Conservation (phyloP, 2,329 filamentous ascomycete species). For the Pseudopyricularia javanii region DNA sequence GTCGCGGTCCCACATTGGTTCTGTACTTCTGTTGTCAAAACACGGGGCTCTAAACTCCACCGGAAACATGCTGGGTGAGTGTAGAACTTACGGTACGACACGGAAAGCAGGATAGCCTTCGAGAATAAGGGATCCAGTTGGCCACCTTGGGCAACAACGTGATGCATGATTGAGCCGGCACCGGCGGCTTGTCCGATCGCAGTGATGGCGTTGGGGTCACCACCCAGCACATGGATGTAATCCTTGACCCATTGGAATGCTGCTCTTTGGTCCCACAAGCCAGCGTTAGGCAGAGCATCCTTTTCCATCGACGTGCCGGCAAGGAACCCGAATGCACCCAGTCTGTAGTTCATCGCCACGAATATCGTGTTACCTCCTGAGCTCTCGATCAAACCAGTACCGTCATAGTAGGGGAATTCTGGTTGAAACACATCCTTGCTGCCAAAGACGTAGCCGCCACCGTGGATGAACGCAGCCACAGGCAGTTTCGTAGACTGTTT, state of each 20-base stretch:
- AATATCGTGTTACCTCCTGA: slow-evolving; percentile 28
- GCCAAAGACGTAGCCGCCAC: slow-evolving; percentile 12
- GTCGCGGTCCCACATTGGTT: slow-evolving; percentile 20
- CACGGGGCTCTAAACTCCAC: background rate
- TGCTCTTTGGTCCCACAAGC: slow-evolving; percentile 27
- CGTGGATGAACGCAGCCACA: slow-evolving; percentile 24
- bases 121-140: slow-evolving; percentile 28
- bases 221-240: slow-evolving; percentile 30
- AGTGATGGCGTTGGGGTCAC: slow-evolving; percentile 31
- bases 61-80: background rate
- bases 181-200: slow-evolving; percentile 39
- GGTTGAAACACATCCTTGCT: slow-evolving; percentile 22
- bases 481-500: slow-evolving; percentile 23
- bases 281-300: slow-evolving; percentile 28
- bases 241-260: slow-evolving; percentile 35
- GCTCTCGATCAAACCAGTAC: slow-evolving; percentile 20
- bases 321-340: slow-evolving; percentile 34
- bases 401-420: slow-evolving; percentile 23
- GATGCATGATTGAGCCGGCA: slow-evolving; percentile 35
- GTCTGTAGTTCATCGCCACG: slow-evolving; percentile 33
- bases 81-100: slow-evolving; percentile 13
- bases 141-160: slow-evolving; percentile 31
- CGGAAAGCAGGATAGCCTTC: slow-evolving; percentile 19
- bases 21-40: background rate
- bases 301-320: slow-evolving; percentile 29